Conservation (phyloP, 306 rosid species). For the Prunus salicina region DNA sequence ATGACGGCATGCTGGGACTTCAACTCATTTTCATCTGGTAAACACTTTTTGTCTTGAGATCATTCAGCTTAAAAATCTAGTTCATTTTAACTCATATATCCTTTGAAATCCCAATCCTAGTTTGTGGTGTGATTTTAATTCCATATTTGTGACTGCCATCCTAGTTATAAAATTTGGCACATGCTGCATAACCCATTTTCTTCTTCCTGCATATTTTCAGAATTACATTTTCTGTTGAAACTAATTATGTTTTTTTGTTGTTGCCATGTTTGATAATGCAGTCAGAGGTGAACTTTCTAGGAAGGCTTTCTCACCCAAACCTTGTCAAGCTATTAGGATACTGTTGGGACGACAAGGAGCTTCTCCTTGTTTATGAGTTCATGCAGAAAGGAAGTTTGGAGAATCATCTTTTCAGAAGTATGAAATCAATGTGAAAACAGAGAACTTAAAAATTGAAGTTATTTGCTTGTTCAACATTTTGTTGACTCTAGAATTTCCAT, state of each 20-base stretch:
- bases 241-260: not conserved
- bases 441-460: not conserved
- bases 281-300: constrained; percentile 83
- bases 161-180: not conserved
- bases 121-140: not conserved
- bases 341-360: constrained; percentile 60
- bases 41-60: not conserved
- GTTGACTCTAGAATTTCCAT: constrained; percentile 4
- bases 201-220: not conserved
- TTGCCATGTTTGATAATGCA: constrained; percentile 34
- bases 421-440: constrained; percentile 22
- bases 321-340: constrained; percentile 77
- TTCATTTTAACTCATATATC: not conserved
- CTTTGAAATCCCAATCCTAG: constrained; percentile 1
- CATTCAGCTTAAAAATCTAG: not conserved
- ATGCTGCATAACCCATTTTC: not conserved
- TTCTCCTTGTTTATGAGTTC: constrained; percentile 91
- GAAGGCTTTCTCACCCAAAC: constrained; percentile 81
- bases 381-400: constrained; percentile 90
- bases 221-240: not conserved
- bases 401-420: constrained; percentile 87
- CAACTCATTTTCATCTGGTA: not conserved
- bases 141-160: not conserved
- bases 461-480: not conserved
- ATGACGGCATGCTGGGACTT: not conserved